Conservation (phyloP, 78 protist genomes). For the Planoprotostelium fungivorum region DNA sequence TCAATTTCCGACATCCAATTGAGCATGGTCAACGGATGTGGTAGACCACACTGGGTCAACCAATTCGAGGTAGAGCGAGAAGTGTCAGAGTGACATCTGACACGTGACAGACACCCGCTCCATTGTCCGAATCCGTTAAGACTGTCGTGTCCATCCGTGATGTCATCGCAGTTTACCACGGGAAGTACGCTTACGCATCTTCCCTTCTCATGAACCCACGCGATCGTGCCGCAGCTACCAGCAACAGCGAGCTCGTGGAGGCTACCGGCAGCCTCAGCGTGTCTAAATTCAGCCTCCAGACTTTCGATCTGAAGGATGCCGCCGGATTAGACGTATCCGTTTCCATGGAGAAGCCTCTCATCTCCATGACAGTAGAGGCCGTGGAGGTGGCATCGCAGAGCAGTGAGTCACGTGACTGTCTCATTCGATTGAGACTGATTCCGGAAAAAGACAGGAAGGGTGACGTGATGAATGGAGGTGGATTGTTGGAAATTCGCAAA, state of each 20-base stretch:
- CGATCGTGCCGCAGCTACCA: neutral
- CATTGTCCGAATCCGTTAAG: neutral
- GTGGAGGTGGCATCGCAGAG: neutral
- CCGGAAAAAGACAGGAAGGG: no score
- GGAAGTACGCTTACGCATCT: no score
- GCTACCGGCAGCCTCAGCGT: neutral
- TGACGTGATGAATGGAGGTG: neutral
- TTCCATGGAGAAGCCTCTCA: neutral
- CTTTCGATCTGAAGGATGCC: neutral
- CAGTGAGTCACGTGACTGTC: no score
- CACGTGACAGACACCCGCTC: neutral
- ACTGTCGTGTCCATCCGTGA: neutral
- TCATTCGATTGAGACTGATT: no score
- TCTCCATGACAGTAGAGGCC: neutral
- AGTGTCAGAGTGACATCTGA: neutral
- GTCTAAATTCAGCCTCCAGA: neutral
- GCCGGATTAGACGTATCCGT: neutral
- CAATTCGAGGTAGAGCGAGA: neutral
- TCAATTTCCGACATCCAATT: neutral
- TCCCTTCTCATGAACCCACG: neutral
- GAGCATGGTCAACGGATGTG: neutral
- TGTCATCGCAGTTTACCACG: neutral
- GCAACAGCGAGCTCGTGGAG: neutral
- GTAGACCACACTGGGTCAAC: neutral
- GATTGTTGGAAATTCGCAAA: neutral